Base-by-base conservation (phyloP, 805 yeast genomes). In the Hanseniaspora lachancei region DNA sequence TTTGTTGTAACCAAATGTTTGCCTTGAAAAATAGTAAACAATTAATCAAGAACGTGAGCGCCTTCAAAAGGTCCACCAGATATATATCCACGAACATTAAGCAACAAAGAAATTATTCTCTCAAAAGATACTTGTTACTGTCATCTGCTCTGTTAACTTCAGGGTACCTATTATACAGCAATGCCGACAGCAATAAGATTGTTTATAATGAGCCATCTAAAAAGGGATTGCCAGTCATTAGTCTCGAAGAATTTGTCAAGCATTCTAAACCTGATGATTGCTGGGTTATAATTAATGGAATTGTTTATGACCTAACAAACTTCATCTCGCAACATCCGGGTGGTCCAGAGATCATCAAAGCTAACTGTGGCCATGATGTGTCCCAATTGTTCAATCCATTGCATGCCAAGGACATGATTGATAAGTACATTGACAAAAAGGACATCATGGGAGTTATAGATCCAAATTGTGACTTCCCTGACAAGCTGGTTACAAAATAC, bases 321-420 rank as follows among this genome's bases (percentile, higher is more conserved):
- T 89, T 89, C 68, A 73, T 84, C 55, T 75, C 78, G 18, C 80
- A 77, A 49, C 97, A 91, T 68, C 97, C 97, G 3, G 85, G 85
- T 60, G 86, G 86, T 5, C 76, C 79, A 54, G 80, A 83, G 64
- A 86, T 91, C 56, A 77, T 91, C 46, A 68, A 81, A 58, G 83
- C 83, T 59, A 86, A 86, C 62, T 96, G 93, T 20, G 93, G 93
- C 15, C 80, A 77, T 58, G 88, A 85, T 62, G 95, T 91, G 12
- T 83, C 93, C 8, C 81, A 83, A 62, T 80, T 86, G 10, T 91
- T 88, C 65, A 86, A 84, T 58, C 96, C 95, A 20, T 76, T 91
- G 58, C 98, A 91, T 68, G 93, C 97, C 0, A 78, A 83, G n/a
- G 96, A 89, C 62, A 84, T 87, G 7, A 74, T 91, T 54, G 81